Evolutionary conservation across 1,284 basidiomycete genomes (phyloP), one percentile per base, ranked within the genome.

Genomic region (Naganishia albida): DNA sequence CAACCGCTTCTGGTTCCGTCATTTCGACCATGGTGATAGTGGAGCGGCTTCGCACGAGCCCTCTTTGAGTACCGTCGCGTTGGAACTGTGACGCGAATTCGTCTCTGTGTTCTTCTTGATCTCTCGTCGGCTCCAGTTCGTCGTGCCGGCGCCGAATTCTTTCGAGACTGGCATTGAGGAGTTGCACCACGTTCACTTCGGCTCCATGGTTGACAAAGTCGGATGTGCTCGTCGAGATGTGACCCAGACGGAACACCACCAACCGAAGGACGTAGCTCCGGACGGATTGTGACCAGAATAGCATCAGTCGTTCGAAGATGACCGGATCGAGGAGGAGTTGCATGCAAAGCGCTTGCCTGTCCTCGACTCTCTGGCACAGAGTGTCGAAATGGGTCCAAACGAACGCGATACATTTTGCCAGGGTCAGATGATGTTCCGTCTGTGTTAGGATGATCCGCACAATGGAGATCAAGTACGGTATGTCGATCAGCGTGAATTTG

Each of bases 311-410:
- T 66, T 81, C 75, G 69, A 83, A 83, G 40, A 82, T 65, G 39
- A 71, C 71, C 55, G 76, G 77, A 55, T 81, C 73, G 50, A 83
- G 73, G 52, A 83, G 69, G 50, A 82, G 69, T 25, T 78, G 74
- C 52, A 81, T 70, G 67, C 81, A 81, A 42, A 83, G 72, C 59
- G 78, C 80, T 30, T 74, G 73, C 13, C 81, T 74, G 67, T 82
- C 80, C 46, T 75, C 75, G 0, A 75, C 65, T 12, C 75, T 63
- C 7, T 78, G 72, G 8, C 80, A 81, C 53, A 83, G 74, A n/a
- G 80, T 78, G 65, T 82, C 81, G 73, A 80, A 83, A 68, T 82
- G 80, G 3, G 81, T 80, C 67, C 82, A 83, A 16, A 83, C 72
- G 65, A 82, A 82, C 7, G 81, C 78, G 60, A 83, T 78, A 7